Evolutionary conservation across 164 flowering plant genomes (phyloP).

Genomic region (Malania oleifera): DNA sequence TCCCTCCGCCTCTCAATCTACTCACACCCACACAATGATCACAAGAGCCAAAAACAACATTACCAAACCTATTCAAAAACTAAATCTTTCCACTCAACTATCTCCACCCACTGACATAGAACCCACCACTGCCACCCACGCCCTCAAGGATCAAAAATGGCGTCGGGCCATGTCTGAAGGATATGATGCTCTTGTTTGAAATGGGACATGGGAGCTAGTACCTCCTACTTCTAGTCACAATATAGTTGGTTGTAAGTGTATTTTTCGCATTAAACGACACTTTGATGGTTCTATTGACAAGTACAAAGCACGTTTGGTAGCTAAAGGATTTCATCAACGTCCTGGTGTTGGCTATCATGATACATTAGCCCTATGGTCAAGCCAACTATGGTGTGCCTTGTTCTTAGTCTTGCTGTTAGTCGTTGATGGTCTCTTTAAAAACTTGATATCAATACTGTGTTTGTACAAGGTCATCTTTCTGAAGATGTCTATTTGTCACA

Average conservation of each 20-base stretch:
- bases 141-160: slow-evolving; percentile 1
- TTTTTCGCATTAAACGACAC: slow-evolving; percentile 5
- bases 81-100: not conserved
- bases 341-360: not conserved
- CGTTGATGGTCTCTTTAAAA: not conserved
- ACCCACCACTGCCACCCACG: not conserved
- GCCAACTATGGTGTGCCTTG: not conserved
- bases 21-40: not conserved
- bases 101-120: not conserved
- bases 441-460: not conserved
- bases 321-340: too few species aligned
- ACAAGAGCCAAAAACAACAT: not conserved
- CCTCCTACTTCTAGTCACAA: not conserved
- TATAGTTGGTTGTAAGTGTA: not conserved
- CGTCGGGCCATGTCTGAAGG: not conserved
- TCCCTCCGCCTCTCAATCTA: not conserved
- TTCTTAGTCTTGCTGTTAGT: not conserved
- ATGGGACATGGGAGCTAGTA: slow-evolving; percentile 5
- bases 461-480: not conserved
- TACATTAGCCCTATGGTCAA: not conserved
- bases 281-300: slow-evolving; percentile 8
- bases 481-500: not conserved
- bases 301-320: too few species aligned
- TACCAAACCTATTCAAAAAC: not conserved
- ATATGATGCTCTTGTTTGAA: slow-evolving; percentile 11